Base-by-base conservation (phyloP, 2,329 filamentous ascomycete genomes). In the Neonectria faginata region DNA sequence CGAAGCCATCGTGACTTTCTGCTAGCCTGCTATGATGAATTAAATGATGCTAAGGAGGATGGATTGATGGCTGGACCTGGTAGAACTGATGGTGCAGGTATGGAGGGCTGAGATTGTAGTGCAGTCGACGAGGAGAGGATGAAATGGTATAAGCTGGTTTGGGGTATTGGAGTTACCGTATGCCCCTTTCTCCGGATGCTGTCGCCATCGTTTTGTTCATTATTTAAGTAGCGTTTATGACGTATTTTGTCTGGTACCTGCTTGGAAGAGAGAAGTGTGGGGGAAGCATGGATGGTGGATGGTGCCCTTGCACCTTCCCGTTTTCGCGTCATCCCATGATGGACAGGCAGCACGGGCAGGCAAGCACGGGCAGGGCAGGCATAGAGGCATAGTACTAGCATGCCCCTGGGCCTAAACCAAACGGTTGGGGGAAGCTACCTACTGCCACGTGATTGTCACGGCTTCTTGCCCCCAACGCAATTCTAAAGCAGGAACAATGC, bases 381-480 rank as follows among this genome's bases (percentile, higher is more conserved):
- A 29, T 29, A n/a, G n/a, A n/a, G n/a, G n/a, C n/a, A n/a, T n/a
- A n/a, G n/a, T n/a, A n/a, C n/a, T 29, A 29, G 29, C 25, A 25
- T 25, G 25, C 25, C 25, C 25, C 25, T 25, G 25, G 22, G 22
- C 44, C 7, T 20, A 39, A 41, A 20, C 53, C 55, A 67, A 68
- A 68, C 60, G 64, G 66, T 68, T 68, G 66, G 66, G 66, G 60
- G 39, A 50, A 48, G 42, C 25, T 25, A 25, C 25, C 25, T 25
- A 45, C 54, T 51, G 42, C 66, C 66, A 68, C 66, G 66, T 68
- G 66, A 68, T 67, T 53, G 54, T 41, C 48, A 59, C 42, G 62
- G 52, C 50, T 61, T 41, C 45, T 53, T 61, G 63, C 66, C 66
- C 64, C 66, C 64, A 68, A 67, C 66, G 59, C 64, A 68, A 58